phyloP scores from a whole-genome alignment of 2,329 filamentous ascomycete genomes.

The Simplicillium aogashimaense region DNA sequence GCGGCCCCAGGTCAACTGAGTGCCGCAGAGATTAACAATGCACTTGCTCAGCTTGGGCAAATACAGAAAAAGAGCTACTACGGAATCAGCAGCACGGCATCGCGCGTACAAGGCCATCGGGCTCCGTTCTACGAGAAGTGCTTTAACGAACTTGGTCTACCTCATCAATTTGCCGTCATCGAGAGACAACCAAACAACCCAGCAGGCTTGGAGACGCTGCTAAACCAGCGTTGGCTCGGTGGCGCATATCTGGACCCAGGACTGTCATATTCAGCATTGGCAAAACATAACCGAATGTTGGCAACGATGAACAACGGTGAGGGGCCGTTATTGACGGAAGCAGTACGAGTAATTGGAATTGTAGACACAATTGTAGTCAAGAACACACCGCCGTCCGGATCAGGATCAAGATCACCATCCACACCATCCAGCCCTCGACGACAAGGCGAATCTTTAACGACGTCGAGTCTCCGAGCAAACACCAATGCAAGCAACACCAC shows the following conservation, averaged over 20 bases:
- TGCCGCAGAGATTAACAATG: slow-evolving; percentile 74
- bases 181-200: slow-evolving; percentile 58
- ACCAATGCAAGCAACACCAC: slow-evolving; percentile 20
- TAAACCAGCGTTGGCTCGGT: slow-evolving; percentile 66
- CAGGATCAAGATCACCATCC: slow-evolving; percentile 34
- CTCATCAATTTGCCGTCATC: slow-evolving; percentile 67
- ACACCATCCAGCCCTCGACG: slow-evolving; percentile 37
- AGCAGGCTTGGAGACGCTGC: slow-evolving; percentile 59
- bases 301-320: slow-evolving; percentile 36
- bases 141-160: slow-evolving; percentile 75
- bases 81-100: slow-evolving; percentile 62
- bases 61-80: slow-evolving; percentile 73
- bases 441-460: slow-evolving; percentile 14
- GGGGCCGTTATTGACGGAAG: slow-evolving; percentile 58
- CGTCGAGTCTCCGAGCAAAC: slow-evolving; percentile 31
- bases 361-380: slow-evolving; percentile 72
- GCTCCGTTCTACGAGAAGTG: slow-evolving; percentile 82
- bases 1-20: slow-evolving; percentile 80
- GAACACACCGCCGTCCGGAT: slow-evolving; percentile 20
- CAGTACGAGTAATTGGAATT: slow-evolving; percentile 68
- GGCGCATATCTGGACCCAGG: slow-evolving; percentile 75
- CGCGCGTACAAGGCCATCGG: slow-evolving; percentile 48
- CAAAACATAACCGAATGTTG: slow-evolving; percentile 45
- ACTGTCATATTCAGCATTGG: slow-evolving; percentile 48
- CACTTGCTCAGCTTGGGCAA: slow-evolving; percentile 68